Base-by-base conservation (phyloP, 352 stramenopile genomes). In the Plasmopara muralis region DNA sequence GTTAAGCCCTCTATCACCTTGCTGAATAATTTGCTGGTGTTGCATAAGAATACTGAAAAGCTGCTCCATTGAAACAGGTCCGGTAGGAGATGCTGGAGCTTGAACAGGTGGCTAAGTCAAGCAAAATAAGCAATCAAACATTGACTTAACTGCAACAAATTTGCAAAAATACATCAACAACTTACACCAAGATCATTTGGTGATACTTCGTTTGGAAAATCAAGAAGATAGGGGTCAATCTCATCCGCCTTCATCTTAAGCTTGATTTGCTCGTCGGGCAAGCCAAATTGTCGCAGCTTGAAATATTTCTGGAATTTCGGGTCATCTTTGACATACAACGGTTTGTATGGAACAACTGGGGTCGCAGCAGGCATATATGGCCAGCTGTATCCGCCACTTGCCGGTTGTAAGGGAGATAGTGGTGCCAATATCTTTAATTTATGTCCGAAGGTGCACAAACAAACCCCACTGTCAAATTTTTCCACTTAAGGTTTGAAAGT, bases 1-100 rank as follows among this genome's bases (percentile, higher is more conserved):
- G 6, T n/a, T 5, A 38, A 33, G n/a, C 46, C 3, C 9, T 2
- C 50, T 38, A 44, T 9, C 31, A 87, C 81, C 84, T 76, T 89
- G 81, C 31, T 91, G 81, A 41, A 94, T 90, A 39, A 92, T 86
- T 52, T 91, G 77, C 25, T 94, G 84, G 56, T 94, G 82, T 35
- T 94, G 81, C 81, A 94, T 91, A 6, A 92, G 55, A 46, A 94
- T 91, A 40, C 72, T 87, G 35, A 91, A 90, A 4, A 94, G 58
- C 37, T 94, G 79, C 37, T 94, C 79, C 78, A 94, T 92, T 9
- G 84, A 90, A 16, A 94, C 74, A 16, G 64, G 64, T 7, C 65
- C 62, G 6, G 70, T 55, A 13, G 66, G 54, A 6, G 61, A 62
- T 9, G 53, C 35, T 45, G 55, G 30, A 16, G 49, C 47, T 50